Evolutionary conservation across 2,329 filamentous ascomycete species (phyloP), one percentile per base, ranked within the genome.

Genomic region (Talaromyces marneffei): DNA sequence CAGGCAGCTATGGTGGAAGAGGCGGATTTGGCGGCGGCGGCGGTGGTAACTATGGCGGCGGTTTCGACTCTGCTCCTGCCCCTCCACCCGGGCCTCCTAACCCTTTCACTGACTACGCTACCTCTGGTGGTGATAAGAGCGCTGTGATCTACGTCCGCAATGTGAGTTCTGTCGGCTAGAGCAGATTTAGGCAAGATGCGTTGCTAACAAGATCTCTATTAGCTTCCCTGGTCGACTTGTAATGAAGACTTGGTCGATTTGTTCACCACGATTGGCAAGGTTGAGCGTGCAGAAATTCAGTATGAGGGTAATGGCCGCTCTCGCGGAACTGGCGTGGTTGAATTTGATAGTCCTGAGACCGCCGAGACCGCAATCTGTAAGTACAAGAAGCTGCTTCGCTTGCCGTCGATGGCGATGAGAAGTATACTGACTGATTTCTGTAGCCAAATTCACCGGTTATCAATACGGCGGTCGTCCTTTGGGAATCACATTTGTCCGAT

Each of bases 181-280:
- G n/a, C 16, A 40, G n/a, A n/a, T 50, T n/a, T 31, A 23, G 10
- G n/a, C n/a, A 46, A 23, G 52, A 10, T 42, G 23, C 9, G 4
- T 29, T 55, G 29, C 52, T 57, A 40, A 63, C 46, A 48, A 39
- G 14, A 27, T 20, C 14, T 29, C 16, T 10, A 37, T 40, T 69
- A 96, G 92, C 85, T 99, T 65, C 94, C 94, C 12, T 99, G 94
- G 94, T 97, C 94, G 29, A 99, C 94, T 16, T 97, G 92, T 80
- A 97, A 99, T 72, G 94, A 99, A 65, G 94, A 99, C 75, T 82
- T 99, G 27, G 86, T 97, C 61, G 94, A 99, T 74, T 84, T 99
- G 20, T 99, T 99, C 81, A 92, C 90, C 18, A 99, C 94, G 10
- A 99, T 99, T 71, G 94, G 94, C 66, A 96, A 96, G 76, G 94